A percentile compares a stretch with the other conserved stretches of the same genome.
Evolutionary conservation across 1,284 basidiomycete species (phyloP).

Genomic region (Mycosarcoma mackinlayi): DNA sequence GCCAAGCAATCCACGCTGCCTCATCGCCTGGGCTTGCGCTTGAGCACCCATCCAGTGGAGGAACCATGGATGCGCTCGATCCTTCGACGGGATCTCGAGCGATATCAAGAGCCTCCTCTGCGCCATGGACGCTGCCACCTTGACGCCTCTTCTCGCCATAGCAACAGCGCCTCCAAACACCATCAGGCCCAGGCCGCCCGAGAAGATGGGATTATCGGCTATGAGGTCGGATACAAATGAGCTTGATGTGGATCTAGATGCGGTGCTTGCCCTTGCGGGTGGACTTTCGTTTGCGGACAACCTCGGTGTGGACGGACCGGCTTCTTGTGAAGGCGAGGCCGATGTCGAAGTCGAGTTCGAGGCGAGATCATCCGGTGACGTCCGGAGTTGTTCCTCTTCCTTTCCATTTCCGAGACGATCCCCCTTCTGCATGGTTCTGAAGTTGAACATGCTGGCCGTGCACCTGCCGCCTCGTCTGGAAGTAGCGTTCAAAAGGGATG

Average conservation of each 20-base stretch:
- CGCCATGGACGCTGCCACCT: constrained; percentile 79
- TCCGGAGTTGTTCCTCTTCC: constrained; percentile 9
- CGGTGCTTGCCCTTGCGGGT: neutral
- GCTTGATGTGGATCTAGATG: constrained; percentile 1
- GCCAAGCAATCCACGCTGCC: constrained; percentile 54
- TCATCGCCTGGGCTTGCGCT: constrained; percentile 65
- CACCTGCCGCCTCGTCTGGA: too few species aligned
- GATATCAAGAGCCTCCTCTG: constrained; percentile 91
- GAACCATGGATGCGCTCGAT: constrained; percentile 95
- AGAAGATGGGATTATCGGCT: constrained; percentile 63
- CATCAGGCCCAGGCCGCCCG: constrained; percentile 66
- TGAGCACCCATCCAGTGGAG: constrained; percentile 90
- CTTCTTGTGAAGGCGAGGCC: neutral
- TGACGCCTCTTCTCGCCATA: constrained; percentile 70
- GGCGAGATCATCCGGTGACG: too few species aligned
- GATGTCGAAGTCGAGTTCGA: neutral
- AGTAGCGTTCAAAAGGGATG: neutral
- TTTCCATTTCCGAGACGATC: constrained; percentile 3
- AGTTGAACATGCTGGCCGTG: constrained; percentile 21
- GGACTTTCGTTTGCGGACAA: neutral
- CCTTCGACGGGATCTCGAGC: constrained; percentile 95
- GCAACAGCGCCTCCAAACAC: constrained; percentile 63
- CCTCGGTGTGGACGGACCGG: neutral
- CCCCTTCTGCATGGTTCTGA: constrained; percentile 30
- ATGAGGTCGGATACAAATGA: constrained; percentile 42